Evolutionary conservation across 2,329 filamentous ascomycete genomes (phyloP).

Genomic region (Teratosphaeria pseudoeucalypti): DNA sequence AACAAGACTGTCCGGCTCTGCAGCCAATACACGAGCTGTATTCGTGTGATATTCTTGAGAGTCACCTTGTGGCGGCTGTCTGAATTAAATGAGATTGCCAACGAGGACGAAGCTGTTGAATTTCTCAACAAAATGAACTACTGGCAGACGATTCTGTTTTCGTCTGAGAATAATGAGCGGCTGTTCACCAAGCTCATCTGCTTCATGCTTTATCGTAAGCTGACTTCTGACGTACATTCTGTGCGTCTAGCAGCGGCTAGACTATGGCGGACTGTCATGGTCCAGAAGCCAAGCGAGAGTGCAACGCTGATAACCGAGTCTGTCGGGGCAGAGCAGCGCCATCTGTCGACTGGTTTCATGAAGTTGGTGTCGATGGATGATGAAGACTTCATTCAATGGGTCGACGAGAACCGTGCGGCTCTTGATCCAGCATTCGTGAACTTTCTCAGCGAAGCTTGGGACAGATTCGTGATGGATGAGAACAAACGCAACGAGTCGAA

Average conservation of each 20-base stretch:
- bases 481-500: constrained; percentile 72
- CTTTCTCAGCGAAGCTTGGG: constrained; percentile 72
- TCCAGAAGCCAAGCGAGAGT: constrained; percentile 83
- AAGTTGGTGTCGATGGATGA: constrained; percentile 82
- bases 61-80: constrained; percentile 73
- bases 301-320: constrained; percentile 62
- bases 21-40: constrained; percentile 65
- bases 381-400: constrained; percentile 76
- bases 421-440: constrained; percentile 76
- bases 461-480: constrained; percentile 72
- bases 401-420: constrained; percentile 68
- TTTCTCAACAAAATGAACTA: constrained; percentile 83
- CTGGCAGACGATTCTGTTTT: constrained; percentile 88
- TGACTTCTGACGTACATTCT: constrained; percentile 58
- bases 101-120: constrained; percentile 52
- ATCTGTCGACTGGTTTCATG: constrained; percentile 66
- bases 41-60: constrained; percentile 67
- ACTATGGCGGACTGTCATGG: constrained; percentile 82
- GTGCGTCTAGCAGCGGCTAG: constrained; percentile 70
- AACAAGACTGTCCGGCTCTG: constrained; percentile 88
- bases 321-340: constrained; percentile 58
- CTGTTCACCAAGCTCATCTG: constrained; percentile 77
- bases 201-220: constrained; percentile 84
- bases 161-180: constrained; percentile 65
- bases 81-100: constrained; percentile 61